Percentiles rank a stretch among this genome's conserved stretches.
Evolutionary conservation across 225 moss, liverwort and hornwort species (phyloP).

Genomic region (Bryoerythrophyllum caledonicum): DNA sequence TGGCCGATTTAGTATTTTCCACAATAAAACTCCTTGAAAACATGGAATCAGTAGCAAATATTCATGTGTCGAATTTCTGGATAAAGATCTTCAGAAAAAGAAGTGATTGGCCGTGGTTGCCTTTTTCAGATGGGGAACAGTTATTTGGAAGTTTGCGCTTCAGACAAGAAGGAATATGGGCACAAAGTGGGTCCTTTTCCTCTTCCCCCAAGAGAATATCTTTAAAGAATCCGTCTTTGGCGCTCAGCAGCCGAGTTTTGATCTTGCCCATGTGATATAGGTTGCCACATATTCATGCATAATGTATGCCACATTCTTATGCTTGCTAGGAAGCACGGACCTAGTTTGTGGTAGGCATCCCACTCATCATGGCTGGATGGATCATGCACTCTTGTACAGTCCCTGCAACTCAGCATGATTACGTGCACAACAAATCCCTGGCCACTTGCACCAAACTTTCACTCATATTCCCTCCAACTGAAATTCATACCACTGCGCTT

Average conservation of each 20-base stretch:
- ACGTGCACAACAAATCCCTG: slow-evolving; percentile 6
- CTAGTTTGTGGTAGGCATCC: neutral
- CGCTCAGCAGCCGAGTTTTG: neutral
- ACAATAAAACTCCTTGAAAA: no score
- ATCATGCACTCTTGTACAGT: slow-evolving; percentile 11
- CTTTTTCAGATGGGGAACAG: slow-evolving; percentile 17
- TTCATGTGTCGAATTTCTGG: no score
- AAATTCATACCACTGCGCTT: neutral
- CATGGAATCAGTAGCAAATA: no score
- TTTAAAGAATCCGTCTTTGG: neutral
- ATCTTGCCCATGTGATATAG: slow-evolving; percentile 1
- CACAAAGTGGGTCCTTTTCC: neutral
- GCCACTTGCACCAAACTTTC: neutral
- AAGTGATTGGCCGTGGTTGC: neutral
- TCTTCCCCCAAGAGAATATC: neutral
- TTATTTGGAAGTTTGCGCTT: slow-evolving; percentile 32
- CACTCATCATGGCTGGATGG: neutral
- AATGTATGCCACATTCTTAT: neutral
- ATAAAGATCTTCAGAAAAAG: no score
- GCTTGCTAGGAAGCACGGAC: no score
- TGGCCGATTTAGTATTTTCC: no score
- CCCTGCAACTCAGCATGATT: neutral
- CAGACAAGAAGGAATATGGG: slow-evolving; percentile 26
- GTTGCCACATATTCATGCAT: neutral
- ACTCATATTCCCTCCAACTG: no score